Evolutionary conservation across 2,329 filamentous ascomycete genomes (phyloP), one percentile per base, ranked within the genome.

Genomic region (Nothophaeocryptopus gaeumannii): DNA sequence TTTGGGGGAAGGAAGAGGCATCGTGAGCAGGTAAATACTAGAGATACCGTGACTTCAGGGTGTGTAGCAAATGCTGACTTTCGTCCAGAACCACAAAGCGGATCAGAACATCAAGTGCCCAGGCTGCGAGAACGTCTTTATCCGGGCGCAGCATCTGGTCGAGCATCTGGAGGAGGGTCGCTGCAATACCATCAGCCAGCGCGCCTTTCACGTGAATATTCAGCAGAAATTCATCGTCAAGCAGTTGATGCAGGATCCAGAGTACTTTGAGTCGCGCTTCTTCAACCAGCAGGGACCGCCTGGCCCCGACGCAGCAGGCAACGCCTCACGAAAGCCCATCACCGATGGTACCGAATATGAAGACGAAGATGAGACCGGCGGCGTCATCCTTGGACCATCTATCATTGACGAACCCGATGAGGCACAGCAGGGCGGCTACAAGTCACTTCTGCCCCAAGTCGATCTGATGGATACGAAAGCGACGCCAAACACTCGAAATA

Each of bases 151-250:
- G 5, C 67, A 69, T 5, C 64, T 82, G 34, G 74, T 83, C 49
- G 65, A 67, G 12, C 81, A 84, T 56, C 71, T 83, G 14, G 80
- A 84, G 58, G 68, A 71, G 8, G 74, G 74, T 14, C 63, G 75
- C 32, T 84, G 81, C 59, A 40, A 55, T 0, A 64, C 63, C 2
- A 76, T 82, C 53, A 58, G 55, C 2, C 56, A 67, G 1, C 51
- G 62, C 0, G 66, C 76, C 10, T 79, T 82, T 51, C 62, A 71
- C 12, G 69, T 70, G n/a, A 69, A 76, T 39, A 70, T 79, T 15
- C 69, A 74, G 12, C 75, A 79, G 61, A 81, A 78, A 58, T 63
- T 72, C 30, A 67, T 81, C 35, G 63, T 76, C 45, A 72, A 67
- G 1, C 55, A 67, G 52, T 56, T 71, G 31, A 60, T 69, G 40